A percentile compares a stretch with the other conserved stretches of the same genome.
These are phyloP conservation scores for Pichia sp. DNA, from an alignment of 1,139 yeast species.

Conservation along the genomic window DNA sequence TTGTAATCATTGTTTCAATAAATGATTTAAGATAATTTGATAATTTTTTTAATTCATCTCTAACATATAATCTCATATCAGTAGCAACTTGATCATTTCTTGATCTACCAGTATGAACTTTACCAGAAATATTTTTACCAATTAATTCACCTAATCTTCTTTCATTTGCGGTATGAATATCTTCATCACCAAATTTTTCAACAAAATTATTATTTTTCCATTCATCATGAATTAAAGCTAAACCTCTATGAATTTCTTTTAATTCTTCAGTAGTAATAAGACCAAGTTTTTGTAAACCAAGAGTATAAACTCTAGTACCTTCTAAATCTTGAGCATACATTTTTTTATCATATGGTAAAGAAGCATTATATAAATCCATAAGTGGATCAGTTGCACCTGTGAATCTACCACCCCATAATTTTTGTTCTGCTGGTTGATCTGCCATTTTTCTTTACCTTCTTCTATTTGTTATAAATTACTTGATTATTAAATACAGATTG, in stretches of 20 bases:
- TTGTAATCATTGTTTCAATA: conserved; percentile 57
- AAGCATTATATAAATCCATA: conserved; percentile 95
- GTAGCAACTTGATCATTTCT: conserved; percentile 99
- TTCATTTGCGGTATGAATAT: conserved; percentile 97
- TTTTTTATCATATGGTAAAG: conserved; percentile 88
- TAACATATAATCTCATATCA: conserved; percentile 90
- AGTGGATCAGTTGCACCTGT: conserved; percentile 95
- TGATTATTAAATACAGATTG: neutral
- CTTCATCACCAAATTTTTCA: conserved; percentile 92
- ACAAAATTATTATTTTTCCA: conserved; percentile 73
- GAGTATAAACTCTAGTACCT: conserved; percentile 89
- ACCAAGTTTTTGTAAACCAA: conserved; percentile 75
- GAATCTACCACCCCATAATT: conserved; percentile 98
- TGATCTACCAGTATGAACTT: conserved; percentile 96
- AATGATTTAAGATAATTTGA: conserved; percentile 53
- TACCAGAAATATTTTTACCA: conserved; percentile 90
- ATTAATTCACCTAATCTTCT: conserved; percentile 94
- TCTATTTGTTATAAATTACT: neutral
- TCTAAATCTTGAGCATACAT: conserved; percentile 93
- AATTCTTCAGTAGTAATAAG: conserved; percentile 69
- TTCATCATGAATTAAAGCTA: conserved; percentile 62
- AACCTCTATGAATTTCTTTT: conserved; percentile 72
- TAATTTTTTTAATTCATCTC: conserved; percentile 63
- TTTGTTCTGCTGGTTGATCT: conserved; percentile 34
- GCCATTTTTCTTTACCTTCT: neutral